Evolutionary conservation across 1,139 yeast genomes (phyloP), one percentile per base, ranked within the genome.

Genomic region (Saccharomyces pastorianus): DNA sequence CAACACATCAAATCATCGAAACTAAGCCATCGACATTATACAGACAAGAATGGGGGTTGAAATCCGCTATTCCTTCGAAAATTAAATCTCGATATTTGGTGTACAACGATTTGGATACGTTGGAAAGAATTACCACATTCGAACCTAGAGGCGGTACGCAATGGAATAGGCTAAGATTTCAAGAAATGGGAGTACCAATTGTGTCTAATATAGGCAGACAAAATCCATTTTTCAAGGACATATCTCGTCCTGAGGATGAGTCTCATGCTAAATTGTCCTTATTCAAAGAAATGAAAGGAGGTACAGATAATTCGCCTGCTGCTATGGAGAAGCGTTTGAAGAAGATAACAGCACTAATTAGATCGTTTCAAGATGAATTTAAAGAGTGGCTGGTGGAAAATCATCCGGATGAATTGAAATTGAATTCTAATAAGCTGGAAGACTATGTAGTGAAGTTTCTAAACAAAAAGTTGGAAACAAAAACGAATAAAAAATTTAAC

Each of bases 11-110:
- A 67, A 75, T 81, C 25, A 73, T 84, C 25, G 81, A 78, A 59
- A 77, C 87, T 1, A 78, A 83, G 46, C 76, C 82, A 11, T 75
- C 84, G 2, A 75, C 85, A 1, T 69, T 76, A 50, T 69, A 76
- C 53, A 76, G 84, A 61, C 78, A 80, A 56, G 84, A 84, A 68
- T 84, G 82, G 80, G 89, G 89, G 59, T 68, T 84, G 55, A 84
- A 84, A 64, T 71, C 79, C 58, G 74, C 82, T 51, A 69, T 84
- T 42, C 88, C 88, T 2, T 67, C 71, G 13, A 77, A 76, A 56
- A 67, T 76, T 51, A 73, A 74, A 57, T 70, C 82, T 1, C 73
- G 78, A 53, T 77, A 76, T 61, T 67, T 83, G 55, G 75, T 79
- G 11, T 73, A 78, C 50, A 74, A 78, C 52, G 78, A 79, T 47